Percentiles rank a stretch among this genome's conserved stretches.
These are phyloP conservation scores for Rutstroemia sp. DNA, from an alignment of 2,329 filamentous ascomycete genomes.

Conservation along the genomic window DNA sequence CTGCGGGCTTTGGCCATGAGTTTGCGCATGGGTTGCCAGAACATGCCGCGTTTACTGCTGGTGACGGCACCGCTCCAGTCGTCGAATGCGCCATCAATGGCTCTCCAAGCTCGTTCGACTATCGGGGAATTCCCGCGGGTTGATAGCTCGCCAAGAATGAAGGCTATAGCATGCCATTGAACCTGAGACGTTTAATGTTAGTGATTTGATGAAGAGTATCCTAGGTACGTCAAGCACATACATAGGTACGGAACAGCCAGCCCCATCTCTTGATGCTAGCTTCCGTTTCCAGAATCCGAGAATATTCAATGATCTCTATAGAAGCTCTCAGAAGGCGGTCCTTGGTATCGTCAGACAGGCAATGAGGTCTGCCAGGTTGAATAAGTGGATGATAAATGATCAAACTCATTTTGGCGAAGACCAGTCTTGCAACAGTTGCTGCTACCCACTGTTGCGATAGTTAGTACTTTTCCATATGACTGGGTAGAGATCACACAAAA, in stretches of 20 bases:
- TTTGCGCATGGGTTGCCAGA: conserved; percentile 57
- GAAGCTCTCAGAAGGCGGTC: conserved; percentile 32
- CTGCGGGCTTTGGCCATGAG: conserved; percentile 51
- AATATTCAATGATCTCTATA: conserved; percentile 36
- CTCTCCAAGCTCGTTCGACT: conserved; percentile 35
- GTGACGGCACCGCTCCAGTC: conserved; percentile 19
- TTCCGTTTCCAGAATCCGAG: conserved; percentile 32
- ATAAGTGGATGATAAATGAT: conserved; percentile 31
- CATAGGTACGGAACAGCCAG: conserved; percentile 34
- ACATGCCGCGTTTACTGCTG: conserved; percentile 42
- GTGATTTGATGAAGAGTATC: background rate
- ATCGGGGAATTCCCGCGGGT: conserved; percentile 30
- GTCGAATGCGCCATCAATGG: conserved; percentile 29
- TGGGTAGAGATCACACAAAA: background rate
- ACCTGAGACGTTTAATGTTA: conserved; percentile 8
- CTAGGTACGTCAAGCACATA: background rate
- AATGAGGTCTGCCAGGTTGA: conserved; percentile 22
- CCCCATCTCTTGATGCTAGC: conserved; percentile 34
- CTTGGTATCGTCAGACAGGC: conserved; percentile 29
- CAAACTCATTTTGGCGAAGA: conserved; percentile 34
- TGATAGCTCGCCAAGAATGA: conserved; percentile 34
- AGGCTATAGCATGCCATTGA: conserved; percentile 40
- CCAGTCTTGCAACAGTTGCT: conserved; percentile 34
- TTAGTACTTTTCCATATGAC: background rate
- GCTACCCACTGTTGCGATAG: conserved; percentile 35